Evolutionary conservation across 106 monocot genomes (phyloP), one percentile per base, ranked within the genome.

Genomic region (Platanthera guangdongensis): DNA sequence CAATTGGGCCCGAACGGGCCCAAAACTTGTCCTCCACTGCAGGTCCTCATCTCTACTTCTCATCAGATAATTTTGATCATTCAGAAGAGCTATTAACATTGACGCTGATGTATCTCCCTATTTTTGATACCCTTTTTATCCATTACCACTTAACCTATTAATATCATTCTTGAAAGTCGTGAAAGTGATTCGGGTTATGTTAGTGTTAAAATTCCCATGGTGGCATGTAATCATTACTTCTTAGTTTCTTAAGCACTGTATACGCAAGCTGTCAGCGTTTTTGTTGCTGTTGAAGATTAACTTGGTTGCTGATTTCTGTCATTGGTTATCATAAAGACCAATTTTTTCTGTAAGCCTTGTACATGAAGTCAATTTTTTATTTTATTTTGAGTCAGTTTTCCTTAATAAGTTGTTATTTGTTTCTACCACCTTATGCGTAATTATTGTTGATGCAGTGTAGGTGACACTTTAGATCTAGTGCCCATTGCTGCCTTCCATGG

Each of bases 401-500:
- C 22, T 47, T 72, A 50, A 19, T 50, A 50, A 70, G 70, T 47
- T 70, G 5, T 39, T 70, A 15, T 70, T 70, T 70, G 48, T 4
- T 72, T 72, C 4, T 72, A 16, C 46, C 21, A 51, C 51, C 22
- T 72, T 2, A 68, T 32, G 8, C 47, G 50, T 22, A 72, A 50
- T 51, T 15, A 51, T 21, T 72, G 11, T 51, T 72, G n/a, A 47
- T 82, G 81, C 83, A 97, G 96, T 75, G 78, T 97, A 80, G 96
- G 96, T 55, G 96, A 97, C 68, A 91, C 96, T 59, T 76, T 97
- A 74, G 96, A 97, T 89, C 86, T 97, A 86, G 96, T 97, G 45
- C 96, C 96, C 32, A 97, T 97, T 86, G 96, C 93, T 82, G 96
- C 96, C 81, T 97, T 94, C 71, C 89, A 89, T 82, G 93, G 93